Evolutionary conservation across 2,329 filamentous ascomycete species (phyloP).

Genomic region (Stagonosporopsis rhizophila): DNA sequence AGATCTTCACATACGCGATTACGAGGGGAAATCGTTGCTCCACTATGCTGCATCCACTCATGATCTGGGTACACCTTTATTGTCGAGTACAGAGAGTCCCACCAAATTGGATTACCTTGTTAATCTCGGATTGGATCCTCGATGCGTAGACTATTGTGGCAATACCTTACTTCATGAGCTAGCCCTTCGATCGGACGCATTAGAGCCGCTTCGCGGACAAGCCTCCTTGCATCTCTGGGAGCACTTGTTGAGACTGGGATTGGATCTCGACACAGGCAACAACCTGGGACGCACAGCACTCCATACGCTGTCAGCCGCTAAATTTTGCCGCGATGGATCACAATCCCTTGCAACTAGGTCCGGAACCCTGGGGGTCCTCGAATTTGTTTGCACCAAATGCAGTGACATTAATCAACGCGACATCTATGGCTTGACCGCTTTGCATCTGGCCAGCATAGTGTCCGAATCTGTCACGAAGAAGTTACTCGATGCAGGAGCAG

Average conservation of each 20-base stretch:
- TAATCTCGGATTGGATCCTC: background rate
- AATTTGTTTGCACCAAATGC: background rate
- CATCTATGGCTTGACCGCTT: conserved; percentile 16
- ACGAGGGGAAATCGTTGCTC: conserved; percentile 4
- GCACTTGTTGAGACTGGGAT: background rate
- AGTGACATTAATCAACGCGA: background rate
- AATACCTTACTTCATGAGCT: background rate
- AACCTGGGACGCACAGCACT: background rate
- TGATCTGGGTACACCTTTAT: no score
- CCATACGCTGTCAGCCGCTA: background rate
- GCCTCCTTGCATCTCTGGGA: background rate
- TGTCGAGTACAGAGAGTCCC: background rate
- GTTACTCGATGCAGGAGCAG: conserved; percentile 50
- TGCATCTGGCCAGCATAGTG: conserved; percentile 23
- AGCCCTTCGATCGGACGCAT: background rate
- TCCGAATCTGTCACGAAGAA: conserved; percentile 29
- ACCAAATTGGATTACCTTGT: background rate
- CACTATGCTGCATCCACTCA: conserved; percentile 10
- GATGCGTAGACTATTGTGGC: background rate
- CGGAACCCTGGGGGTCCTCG: background rate
- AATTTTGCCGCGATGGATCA: background rate
- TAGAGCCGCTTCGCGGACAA: background rate
- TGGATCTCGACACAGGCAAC: background rate
- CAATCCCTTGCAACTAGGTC: background rate
- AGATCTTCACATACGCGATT: conserved; percentile 2